phyloP scores from a whole-genome alignment of 257 asterid genomes.

The Lithospermum erythrorhizon region DNA sequence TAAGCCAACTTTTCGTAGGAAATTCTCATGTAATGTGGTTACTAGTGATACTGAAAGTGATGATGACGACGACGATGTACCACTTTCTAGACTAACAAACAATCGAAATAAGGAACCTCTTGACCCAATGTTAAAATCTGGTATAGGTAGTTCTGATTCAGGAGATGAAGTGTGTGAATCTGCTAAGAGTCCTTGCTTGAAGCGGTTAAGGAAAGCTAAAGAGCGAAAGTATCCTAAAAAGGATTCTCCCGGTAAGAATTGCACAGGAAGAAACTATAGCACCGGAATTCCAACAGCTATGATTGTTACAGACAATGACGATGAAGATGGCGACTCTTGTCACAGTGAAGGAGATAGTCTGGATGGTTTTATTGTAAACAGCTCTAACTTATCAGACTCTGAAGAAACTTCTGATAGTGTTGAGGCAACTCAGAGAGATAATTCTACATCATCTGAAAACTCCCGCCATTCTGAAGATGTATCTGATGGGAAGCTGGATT shows the following conservation, averaged over 20 bases:
- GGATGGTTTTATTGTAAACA: constrained; percentile 36
- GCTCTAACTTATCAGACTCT: constrained; percentile 26
- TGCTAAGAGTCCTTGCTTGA: constrained; percentile 24
- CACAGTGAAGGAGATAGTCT: constrained; percentile 43
- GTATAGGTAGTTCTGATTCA: constrained; percentile 13
- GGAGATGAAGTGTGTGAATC: constrained; percentile 11
- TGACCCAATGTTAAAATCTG: constrained; percentile 2
- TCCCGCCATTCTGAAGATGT: constrained; percentile 20
- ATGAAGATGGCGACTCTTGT: constrained; percentile 27
- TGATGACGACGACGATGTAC: constrained; percentile 29
- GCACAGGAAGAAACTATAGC: constrained; percentile 3
- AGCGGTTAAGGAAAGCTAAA: constrained; percentile 18
- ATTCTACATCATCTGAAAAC: constrained; percentile 11
- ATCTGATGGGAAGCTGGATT: constrained; percentile 24
- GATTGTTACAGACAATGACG: constrained; percentile 18
- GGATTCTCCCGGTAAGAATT: constrained; percentile 3
- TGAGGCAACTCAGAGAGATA: constrained; percentile 14
- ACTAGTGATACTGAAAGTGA: constrained; percentile 42
- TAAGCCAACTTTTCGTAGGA: constrained; percentile 21
- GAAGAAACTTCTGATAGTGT: constrained; percentile 13
- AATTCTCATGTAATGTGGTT: constrained; percentile 26
- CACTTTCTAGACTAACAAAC: constrained; percentile 23
- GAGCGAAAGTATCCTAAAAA: constrained; percentile 10
- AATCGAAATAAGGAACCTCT: constrained; percentile 3
- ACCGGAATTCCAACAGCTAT: constrained; percentile 4